A percentile compares a stretch with the other conserved stretches of the same genome.
phyloP scores from a whole-genome alignment of 1,284 basidiomycete genomes.

The Ustilago lituana region DNA sequence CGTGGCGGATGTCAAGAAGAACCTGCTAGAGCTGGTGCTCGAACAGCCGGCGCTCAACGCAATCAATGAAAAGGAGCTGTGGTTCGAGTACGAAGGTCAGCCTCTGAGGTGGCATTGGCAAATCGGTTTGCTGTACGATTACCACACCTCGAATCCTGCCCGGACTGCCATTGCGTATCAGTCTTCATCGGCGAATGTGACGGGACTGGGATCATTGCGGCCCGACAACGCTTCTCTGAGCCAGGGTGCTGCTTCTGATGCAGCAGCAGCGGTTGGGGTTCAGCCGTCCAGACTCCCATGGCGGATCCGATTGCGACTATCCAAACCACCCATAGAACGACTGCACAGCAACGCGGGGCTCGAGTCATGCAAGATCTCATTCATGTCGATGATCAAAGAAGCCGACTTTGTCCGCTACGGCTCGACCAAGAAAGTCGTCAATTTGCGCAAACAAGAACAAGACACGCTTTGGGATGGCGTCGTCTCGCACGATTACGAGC shows the following conservation, averaged over 20 bases:
- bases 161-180: slow-evolving; percentile 25
- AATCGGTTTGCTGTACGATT: slow-evolving; percentile 59
- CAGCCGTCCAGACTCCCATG: slow-evolving; percentile 39
- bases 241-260: not conserved
- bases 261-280: not conserved
- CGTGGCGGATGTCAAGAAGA: slow-evolving; percentile 44
- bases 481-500: slow-evolving; percentile 85
- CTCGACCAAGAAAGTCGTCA: slow-evolving; percentile 55
- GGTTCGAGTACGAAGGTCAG: slow-evolving; percentile 56
- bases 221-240: slow-evolving; percentile 1
- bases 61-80: slow-evolving; percentile 50
- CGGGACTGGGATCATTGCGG: slow-evolving; percentile 24
- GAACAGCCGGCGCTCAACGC: slow-evolving; percentile 28
- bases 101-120: slow-evolving; percentile 63
- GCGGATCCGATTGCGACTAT: slow-evolving; percentile 48
- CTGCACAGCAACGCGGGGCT: slow-evolving; percentile 47
- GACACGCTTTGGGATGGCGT: slow-evolving; percentile 61
- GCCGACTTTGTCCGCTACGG: slow-evolving; percentile 63
- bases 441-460: slow-evolving; percentile 56
- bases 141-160: slow-evolving; percentile 50
- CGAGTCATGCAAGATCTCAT: slow-evolving; percentile 50
- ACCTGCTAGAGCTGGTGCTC: slow-evolving; percentile 49
- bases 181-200: not conserved
- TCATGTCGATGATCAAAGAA: slow-evolving; percentile 63
- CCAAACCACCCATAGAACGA: slow-evolving; percentile 51